phyloP scores from a whole-genome alignment of 2,329 filamentous ascomycete species.

The Pestalotiopsis fici region DNA sequence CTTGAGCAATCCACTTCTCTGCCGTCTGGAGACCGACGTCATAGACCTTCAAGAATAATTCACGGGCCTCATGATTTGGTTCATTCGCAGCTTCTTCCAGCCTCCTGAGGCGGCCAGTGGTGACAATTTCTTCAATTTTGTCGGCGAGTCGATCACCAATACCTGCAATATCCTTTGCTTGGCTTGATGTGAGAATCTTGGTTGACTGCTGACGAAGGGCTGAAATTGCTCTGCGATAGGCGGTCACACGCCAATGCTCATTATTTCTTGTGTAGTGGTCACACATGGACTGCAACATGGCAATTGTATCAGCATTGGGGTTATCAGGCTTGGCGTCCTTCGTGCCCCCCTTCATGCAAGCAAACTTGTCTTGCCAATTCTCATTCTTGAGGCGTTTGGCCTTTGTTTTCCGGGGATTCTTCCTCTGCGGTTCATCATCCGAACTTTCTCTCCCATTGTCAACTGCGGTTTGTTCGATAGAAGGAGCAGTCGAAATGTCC shows the following conservation, averaged over 20 bases:
- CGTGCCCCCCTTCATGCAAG: conserved; percentile 55
- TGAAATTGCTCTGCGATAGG: conserved; percentile 78
- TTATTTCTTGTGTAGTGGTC: conserved; percentile 74
- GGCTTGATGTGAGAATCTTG: conserved; percentile 67
- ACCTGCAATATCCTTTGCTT: conserved; percentile 67
- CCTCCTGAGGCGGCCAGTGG: conserved; percentile 69
- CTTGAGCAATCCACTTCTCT: conserved; percentile 73
- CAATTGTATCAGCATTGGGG: conserved; percentile 76
- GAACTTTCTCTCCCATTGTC: conserved; percentile 8
- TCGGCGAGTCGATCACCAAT: conserved; percentile 74
- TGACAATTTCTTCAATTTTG: conserved; percentile 88
- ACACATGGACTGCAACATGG: conserved; percentile 76
- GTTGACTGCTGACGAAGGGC: conserved; percentile 66
- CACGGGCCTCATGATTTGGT: conserved; percentile 63
- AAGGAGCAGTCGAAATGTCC: neutral
- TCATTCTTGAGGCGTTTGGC: conserved; percentile 17
- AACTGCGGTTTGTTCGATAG: conserved; percentile 18
- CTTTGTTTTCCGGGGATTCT: conserved; percentile 20
- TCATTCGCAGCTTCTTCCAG: conserved; percentile 72
- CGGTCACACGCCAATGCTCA: conserved; percentile 74
- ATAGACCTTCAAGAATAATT: conserved; percentile 77
- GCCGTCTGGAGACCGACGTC: conserved; percentile 73
- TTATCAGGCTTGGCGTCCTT: conserved; percentile 48
- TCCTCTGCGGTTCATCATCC: conserved; percentile 15
- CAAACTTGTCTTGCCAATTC: conserved; percentile 50